Base-by-base conservation (phyloP, 2,329 filamentous ascomycete species). In the Epichloe brachyelytri region DNA sequence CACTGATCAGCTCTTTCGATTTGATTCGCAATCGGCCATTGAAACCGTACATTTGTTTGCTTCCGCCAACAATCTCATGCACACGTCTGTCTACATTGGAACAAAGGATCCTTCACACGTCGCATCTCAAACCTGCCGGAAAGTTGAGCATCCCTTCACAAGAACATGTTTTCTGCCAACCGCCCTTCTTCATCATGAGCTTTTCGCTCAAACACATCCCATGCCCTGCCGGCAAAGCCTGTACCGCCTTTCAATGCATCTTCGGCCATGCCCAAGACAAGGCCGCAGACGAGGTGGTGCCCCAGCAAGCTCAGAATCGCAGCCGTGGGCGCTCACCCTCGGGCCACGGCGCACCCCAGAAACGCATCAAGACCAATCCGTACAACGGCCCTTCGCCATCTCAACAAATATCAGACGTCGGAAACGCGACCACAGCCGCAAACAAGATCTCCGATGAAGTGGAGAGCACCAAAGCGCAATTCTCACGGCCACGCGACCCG, bases 191-290 rank as follows among this genome's bases (percentile, higher is more conserved):
- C 49, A 52, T n/a, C 41, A 70, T 70, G 68, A 68, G 66, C 53
- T 54, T 70, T 52, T 58, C 61, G 45, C 71, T 77, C 54, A 76
- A 75, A 57, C 69, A 68, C 53, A 70, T 77, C 46, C 71, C 73
- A 10, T 77, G 74, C 56, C 74, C 74, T 5, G 72, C 71, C 19
- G 74, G 74, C 48, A 65, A 69, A 45, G 63, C 54, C 2, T 77
- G 74, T 57, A 72, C 68, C 8, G 72, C 74, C 15, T 75, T 74
- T 56, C 66, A 71, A 53, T 77, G 74, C 57, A 68, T 77, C 39
- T 77, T 77, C 56, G 70, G 71, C 30, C 72, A 76, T 56, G 62
- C 63, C 36, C 60, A 58, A 19, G 69, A 74, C 33, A 60, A 60
- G 14, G 48, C 34, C 11, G 3, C 46, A 30, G 46, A 51, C 17